Percentiles rank a stretch among this genome's conserved stretches.
Evolutionary conservation across 2,329 filamentous ascomycete species (phyloP).

Genomic region (Arthroderma sp.): DNA sequence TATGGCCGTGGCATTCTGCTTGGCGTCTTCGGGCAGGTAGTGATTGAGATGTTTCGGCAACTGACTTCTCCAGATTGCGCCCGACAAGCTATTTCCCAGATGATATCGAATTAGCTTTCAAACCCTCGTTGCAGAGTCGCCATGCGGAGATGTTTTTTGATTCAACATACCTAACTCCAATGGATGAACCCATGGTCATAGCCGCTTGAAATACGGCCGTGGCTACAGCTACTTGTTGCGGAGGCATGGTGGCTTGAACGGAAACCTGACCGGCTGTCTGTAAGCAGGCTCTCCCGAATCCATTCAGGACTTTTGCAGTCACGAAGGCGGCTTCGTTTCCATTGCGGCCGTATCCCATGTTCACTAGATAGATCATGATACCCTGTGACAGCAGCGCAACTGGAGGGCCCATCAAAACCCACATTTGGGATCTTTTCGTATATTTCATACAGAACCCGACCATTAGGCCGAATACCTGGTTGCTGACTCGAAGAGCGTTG

Average conservation of each 20-base stretch:
- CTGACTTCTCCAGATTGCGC: conserved; percentile 25
- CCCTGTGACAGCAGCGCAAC: conserved; percentile 26
- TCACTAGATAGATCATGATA: conserved; percentile 14
- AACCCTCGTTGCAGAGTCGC: too few species aligned
- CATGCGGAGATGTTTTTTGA: too few species aligned
- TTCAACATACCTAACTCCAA: not conserved
- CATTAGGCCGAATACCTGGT: conserved; percentile 25
- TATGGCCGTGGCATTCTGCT: conserved; percentile 12
- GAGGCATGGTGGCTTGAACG: conserved; percentile 23
- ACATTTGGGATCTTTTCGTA: conserved; percentile 24
- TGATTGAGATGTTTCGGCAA: conserved; percentile 11
- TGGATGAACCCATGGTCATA: not conserved
- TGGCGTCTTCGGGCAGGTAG: conserved; percentile 13
- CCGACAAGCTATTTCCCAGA: conserved; percentile 23
- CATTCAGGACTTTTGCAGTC: conserved; percentile 20
- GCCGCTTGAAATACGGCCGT: conserved; percentile 22
- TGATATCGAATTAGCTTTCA: conserved; percentile 8
- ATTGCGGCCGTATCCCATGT: conserved; percentile 13
- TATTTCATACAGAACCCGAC: conserved; percentile 26
- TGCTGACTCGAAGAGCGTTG: conserved; percentile 22
- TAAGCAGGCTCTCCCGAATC: conserved; percentile 25
- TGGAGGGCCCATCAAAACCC: conserved; percentile 19
- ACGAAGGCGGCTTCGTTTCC: conserved; percentile 25
- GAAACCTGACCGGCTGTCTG: conserved; percentile 23
- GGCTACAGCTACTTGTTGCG: conserved; percentile 25